Percentiles rank a stretch among this genome's conserved stretches.
phyloP scores from a whole-genome alignment of 495 filamentous ascomycete genomes.

The Aspergillus funiculosus region DNA sequence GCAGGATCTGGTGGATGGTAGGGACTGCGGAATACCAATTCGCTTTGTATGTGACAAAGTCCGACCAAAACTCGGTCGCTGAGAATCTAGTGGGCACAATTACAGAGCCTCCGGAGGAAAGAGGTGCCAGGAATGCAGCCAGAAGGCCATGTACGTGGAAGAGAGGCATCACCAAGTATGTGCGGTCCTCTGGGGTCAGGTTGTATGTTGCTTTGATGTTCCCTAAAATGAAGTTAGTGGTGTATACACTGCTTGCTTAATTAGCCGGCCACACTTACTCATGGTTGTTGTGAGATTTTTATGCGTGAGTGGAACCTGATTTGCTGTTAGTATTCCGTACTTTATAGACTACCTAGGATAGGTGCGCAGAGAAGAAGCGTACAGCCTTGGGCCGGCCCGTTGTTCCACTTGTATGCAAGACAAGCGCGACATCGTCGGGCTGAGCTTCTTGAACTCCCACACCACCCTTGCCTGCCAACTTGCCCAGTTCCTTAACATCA shows the following conservation, averaged over 20 bases:
- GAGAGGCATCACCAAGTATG: conserved; percentile 84
- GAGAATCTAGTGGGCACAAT: conserved; percentile 72
- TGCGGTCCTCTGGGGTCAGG: conserved; percentile 61
- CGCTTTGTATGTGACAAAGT: conserved; percentile 62
- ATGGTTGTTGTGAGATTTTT: conserved; percentile 69
- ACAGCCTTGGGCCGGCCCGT: conserved; percentile 80
- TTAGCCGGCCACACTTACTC: conserved; percentile 39
- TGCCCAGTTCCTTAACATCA: conserved; percentile 67
- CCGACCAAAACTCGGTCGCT: conserved; percentile 73
- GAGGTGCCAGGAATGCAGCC: conserved; percentile 69
- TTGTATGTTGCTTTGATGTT: conserved; percentile 73
- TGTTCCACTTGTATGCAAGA: conserved; percentile 73
- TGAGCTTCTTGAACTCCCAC: conserved; percentile 50
- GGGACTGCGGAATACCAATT: conserved; percentile 89
- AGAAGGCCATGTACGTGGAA: conserved; percentile 86
- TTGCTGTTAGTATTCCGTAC: not conserved
- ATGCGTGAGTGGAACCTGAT: conserved; percentile 67
- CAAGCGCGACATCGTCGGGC: conserved; percentile 61
- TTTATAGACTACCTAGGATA: not conserved
- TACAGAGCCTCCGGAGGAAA: conserved; percentile 65
- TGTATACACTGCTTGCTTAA: not conserved
- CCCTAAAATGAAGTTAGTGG: conserved; percentile 27
- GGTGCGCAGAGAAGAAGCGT: not conserved
- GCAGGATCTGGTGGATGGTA: conserved; percentile 83
- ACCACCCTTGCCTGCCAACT: conserved; percentile 48